Percentiles rank a stretch among this genome's conserved stretches.
Conservation (phyloP, 306 rosid genomes). For the Fragaria iinumae region DNA sequence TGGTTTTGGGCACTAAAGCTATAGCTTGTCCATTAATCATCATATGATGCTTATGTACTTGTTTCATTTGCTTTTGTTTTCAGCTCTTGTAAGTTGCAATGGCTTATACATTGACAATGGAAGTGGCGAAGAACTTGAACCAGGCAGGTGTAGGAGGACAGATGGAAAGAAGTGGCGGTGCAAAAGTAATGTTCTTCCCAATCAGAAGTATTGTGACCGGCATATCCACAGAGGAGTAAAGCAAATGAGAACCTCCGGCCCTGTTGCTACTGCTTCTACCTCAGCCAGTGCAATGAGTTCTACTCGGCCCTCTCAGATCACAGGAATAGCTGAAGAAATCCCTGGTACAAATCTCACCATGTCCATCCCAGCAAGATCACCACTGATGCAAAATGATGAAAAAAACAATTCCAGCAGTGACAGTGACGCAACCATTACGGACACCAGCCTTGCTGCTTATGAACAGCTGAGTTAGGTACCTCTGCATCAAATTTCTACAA, state of each 20-base stretch:
- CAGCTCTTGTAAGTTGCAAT: conserved; percentile 49
- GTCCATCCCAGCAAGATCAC: conserved; percentile 46
- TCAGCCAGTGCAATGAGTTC: conserved; percentile 24
- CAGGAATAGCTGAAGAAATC: conserved; percentile 20
- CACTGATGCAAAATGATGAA: conserved; percentile 27
- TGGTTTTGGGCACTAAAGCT: neutral
- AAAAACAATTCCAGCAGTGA: conserved; percentile 42
- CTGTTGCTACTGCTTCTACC: conserved; percentile 21
- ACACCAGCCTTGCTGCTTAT: conserved; percentile 41
- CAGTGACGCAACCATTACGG: conserved; percentile 63
- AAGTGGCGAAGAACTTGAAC: conserved; percentile 46
- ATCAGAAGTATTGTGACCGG: conserved; percentile 65
- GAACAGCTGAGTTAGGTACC: conserved; percentile 17
- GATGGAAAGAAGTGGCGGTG: conserved; percentile 95
- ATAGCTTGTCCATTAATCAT: neutral
- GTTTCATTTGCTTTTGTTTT: conserved; percentile 16
- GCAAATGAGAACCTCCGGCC: conserved; percentile 31
- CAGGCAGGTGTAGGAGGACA: conserved; percentile 75
- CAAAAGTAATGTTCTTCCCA: conserved; percentile 51
- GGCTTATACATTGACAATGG: conserved; percentile 26
- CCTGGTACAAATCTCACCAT: conserved; percentile 65
- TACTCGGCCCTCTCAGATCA: conserved; percentile 25
- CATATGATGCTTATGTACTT: neutral
- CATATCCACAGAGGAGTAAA: conserved; percentile 85
- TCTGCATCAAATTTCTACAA: neutral